Percentiles rank a stretch among this genome's conserved stretches.
These are phyloP conservation scores for Crithidia brevicula DNA, from an alignment of 208 protist genomes.

Conservation along the genomic window DNA sequence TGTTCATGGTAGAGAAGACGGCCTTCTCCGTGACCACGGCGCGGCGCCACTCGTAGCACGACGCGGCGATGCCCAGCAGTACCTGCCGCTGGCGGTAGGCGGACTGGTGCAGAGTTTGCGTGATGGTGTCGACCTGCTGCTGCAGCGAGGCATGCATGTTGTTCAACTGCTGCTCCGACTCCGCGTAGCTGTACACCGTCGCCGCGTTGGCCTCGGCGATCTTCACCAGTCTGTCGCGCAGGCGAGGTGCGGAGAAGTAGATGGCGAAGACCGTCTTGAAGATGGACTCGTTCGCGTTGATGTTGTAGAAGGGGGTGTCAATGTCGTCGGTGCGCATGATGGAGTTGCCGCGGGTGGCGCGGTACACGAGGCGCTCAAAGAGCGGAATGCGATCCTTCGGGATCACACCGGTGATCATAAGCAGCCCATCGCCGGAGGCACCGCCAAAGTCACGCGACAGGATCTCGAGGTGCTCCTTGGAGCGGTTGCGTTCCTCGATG, in stretches of 20 bases:
- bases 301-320: conserved; percentile 91
- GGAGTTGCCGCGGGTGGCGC: conserved; percentile 97
- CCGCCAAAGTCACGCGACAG: conserved; percentile 74
- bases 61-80: conserved; percentile 73
- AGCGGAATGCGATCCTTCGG: conserved; percentile 79
- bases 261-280: conserved; percentile 97
- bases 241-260: conserved; percentile 96
- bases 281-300: conserved; percentile 67
- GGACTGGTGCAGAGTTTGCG: conserved; percentile 76
- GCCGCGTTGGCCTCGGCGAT: conserved; percentile 97
- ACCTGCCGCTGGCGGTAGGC: conserved; percentile 71
- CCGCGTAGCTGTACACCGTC: conserved; percentile 95
- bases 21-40: conserved; percentile 95
- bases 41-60: conserved; percentile 88
- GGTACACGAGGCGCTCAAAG: conserved; percentile 96
- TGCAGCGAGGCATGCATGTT: conserved; percentile 71
- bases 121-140: conserved; percentile 76
- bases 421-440: conserved; percentile 59
- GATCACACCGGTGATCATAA: conserved; percentile 96
- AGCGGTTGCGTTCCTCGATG: conserved; percentile 81
- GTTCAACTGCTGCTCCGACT: conserved; percentile 77
- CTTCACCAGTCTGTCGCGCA: conserved; percentile 93
- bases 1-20: conserved; percentile 97
- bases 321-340: conserved; percentile 92
- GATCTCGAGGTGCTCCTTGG: conserved; percentile 83